A percentile compares a stretch with the other conserved stretches of the same genome.
phyloP scores from a whole-genome alignment of 2,329 filamentous ascomycete species.

The Dactylonectria estremocensis region DNA sequence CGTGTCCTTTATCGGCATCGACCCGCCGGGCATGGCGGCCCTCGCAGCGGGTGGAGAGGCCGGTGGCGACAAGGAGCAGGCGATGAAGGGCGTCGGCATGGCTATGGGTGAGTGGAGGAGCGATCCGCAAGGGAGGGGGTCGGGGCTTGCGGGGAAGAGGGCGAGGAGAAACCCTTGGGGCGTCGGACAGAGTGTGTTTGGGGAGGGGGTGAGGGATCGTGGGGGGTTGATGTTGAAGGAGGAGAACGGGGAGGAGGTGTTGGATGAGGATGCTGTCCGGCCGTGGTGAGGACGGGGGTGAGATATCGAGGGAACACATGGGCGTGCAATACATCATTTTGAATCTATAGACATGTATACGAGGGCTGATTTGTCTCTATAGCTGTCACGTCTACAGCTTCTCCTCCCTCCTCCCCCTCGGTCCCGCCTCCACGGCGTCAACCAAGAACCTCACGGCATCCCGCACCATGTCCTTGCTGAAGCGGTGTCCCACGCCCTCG shows the following conservation, averaged over 20 bases:
- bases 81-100: constrained; percentile 59
- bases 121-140: constrained; percentile 68
- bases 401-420: constrained; percentile 42
- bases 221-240: constrained; percentile 58
- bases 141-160: constrained; percentile 64
- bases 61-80: constrained; percentile 54
- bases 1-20: constrained; percentile 73
- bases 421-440: constrained; percentile 57
- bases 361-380: constrained; percentile 17
- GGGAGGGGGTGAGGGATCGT: constrained; percentile 49
- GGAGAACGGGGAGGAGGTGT: constrained; percentile 55
- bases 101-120: constrained; percentile 65
- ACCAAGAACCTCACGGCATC: constrained; percentile 77
- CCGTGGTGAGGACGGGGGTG: constrained; percentile 55
- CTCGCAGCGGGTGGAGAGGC: constrained; percentile 42
- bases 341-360: neutral
- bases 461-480: constrained; percentile 75
- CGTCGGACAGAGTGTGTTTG: constrained; percentile 62
- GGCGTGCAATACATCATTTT: neutral
- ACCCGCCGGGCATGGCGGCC: constrained; percentile 67
- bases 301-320: neutral
- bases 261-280: constrained; percentile 57
- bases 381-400: constrained; percentile 49
- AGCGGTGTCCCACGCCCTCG: constrained; percentile 78
- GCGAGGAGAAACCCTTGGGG: constrained; percentile 65